A percentile compares a stretch with the other conserved stretches of the same genome.
Evolutionary conservation across 2,329 filamentous ascomycete species (phyloP).

Genomic region (Colletotrichum theobromicola): DNA sequence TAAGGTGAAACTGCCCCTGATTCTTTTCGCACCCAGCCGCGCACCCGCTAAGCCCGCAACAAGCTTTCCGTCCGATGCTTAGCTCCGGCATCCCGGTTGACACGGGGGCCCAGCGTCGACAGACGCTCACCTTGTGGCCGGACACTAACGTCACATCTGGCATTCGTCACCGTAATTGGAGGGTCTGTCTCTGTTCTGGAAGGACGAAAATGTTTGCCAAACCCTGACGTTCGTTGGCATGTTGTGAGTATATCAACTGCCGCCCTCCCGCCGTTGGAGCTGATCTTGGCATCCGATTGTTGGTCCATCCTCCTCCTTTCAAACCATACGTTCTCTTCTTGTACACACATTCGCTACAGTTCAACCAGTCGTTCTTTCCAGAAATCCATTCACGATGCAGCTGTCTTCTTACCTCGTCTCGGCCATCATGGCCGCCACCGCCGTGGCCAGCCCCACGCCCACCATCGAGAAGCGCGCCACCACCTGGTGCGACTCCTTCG

Average conservation of each 20-base stretch:
- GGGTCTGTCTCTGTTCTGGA: not conserved
- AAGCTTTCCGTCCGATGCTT: slow-evolving; percentile 15
- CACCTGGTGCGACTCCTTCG: slow-evolving; percentile 44
- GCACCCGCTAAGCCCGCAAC: slow-evolving; percentile 6
- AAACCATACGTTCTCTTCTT: slow-evolving; percentile 3
- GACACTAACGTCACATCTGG: not conserved
- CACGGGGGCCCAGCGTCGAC: not conserved
- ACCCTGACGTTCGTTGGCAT: not conserved
- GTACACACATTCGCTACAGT: not conserved
- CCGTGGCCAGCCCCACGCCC: slow-evolving; percentile 32
- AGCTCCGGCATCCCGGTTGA: slow-evolving; percentile 3
- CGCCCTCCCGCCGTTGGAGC: not conserved
- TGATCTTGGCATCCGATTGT: not conserved
- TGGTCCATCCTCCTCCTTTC: not conserved
- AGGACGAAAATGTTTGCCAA: not conserved
- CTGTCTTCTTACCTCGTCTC: slow-evolving; percentile 25
- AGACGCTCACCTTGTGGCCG: not conserved
- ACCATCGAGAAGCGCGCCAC: slow-evolving; percentile 37
- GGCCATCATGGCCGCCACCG: slow-evolving; percentile 32
- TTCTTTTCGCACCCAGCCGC: not conserved
- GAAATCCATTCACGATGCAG: not conserved
- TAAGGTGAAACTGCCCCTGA: slow-evolving; percentile 12
- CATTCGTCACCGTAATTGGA: slow-evolving; percentile 5
- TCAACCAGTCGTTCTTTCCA: not conserved
- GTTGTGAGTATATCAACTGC: slow-evolving; percentile 3